phyloP scores from a whole-genome alignment of 2,329 filamentous ascomycete species.

The Aureobasidium sp. region DNA sequence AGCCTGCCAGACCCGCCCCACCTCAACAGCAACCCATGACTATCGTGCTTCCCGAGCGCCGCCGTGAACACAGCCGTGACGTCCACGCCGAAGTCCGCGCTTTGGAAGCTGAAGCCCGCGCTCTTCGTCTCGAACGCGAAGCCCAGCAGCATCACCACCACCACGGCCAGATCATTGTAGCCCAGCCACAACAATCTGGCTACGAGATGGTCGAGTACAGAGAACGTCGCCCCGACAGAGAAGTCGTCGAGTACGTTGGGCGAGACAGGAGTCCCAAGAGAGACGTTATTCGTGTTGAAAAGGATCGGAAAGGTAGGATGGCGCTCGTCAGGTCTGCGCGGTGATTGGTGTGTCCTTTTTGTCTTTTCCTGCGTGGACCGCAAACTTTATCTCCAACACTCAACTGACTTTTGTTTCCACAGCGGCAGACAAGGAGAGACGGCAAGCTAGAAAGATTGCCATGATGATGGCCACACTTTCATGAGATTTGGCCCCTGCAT shows the following conservation, averaged over 20 bases:
- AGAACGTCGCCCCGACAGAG: slow-evolving; percentile 43
- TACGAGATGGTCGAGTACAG: slow-evolving; percentile 37
- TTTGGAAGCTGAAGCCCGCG: slow-evolving; percentile 57
- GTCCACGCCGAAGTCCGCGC: slow-evolving; percentile 64
- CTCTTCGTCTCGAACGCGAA: slow-evolving; percentile 49
- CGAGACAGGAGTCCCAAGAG: slow-evolving; percentile 34
- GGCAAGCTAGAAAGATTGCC: slow-evolving; percentile 34
- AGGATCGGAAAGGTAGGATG: slow-evolving; percentile 95
- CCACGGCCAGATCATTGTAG: slow-evolving; percentile 25
- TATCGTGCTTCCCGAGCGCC: slow-evolving; percentile 42
- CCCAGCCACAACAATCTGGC: slow-evolving; percentile 36
- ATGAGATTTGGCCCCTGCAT: slow-evolving; percentile 16
- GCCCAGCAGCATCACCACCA: slow-evolving; percentile 34
- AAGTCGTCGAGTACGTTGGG: slow-evolving; percentile 50
- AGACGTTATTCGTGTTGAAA: slow-evolving; percentile 63
- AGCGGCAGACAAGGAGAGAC: slow-evolving; percentile 28
- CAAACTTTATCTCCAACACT: neutral
- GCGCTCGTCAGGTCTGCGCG: slow-evolving; percentile 70
- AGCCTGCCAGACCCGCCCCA: slow-evolving; percentile 17
- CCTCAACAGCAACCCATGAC: slow-evolving; percentile 14
- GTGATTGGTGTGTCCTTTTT: slow-evolving; percentile 32
- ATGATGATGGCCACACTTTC: slow-evolving; percentile 36
- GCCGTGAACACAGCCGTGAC: slow-evolving; percentile 46
- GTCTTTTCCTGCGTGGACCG: slow-evolving; percentile 1
- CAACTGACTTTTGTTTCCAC: neutral